phyloP scores from a whole-genome alignment of 2,329 filamentous ascomycete genomes.

The Fusarium sp. region DNA sequence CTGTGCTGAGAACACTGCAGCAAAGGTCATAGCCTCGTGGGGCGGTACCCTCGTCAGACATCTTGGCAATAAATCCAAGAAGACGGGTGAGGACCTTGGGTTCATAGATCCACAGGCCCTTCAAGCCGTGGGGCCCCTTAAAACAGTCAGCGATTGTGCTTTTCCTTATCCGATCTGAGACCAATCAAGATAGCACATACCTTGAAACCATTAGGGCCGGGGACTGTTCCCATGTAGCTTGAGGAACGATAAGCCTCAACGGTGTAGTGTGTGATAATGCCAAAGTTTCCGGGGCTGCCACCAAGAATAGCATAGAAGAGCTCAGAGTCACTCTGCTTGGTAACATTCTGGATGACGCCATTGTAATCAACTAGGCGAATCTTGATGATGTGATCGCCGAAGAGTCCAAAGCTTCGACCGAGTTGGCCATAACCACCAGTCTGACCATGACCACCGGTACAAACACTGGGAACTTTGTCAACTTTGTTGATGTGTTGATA shows the following conservation, averaged over 20 bases:
- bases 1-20: conserved; percentile 58
- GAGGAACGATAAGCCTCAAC: conserved; percentile 53
- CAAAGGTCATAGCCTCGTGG: conserved; percentile 60
- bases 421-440: conserved; percentile 61
- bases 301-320: conserved; percentile 69
- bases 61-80: conserved; percentile 54
- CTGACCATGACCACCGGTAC: conserved; percentile 59
- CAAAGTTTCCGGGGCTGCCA: conserved; percentile 68
- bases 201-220: conserved; percentile 26
- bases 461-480: conserved; percentile 44
- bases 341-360: conserved; percentile 59
- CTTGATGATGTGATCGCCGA: conserved; percentile 63
- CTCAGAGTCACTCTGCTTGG: conserved; percentile 61
- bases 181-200: no score
- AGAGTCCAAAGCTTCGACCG: conserved; percentile 62
- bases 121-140: conserved; percentile 46
- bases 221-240: conserved; percentile 51
- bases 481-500: not conserved
- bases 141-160: not conserved
- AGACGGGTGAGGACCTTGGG: conserved; percentile 52
- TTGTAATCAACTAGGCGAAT: conserved; percentile 60
- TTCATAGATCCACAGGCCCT: conserved; percentile 55
- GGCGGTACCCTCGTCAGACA: conserved; percentile 56
- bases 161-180: no score
- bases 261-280: conserved; percentile 65